Percentiles rank a stretch among this genome's conserved stretches.
phyloP scores from a whole-genome alignment of 1,284 basidiomycete genomes.

The Leccinum proliferum region DNA sequence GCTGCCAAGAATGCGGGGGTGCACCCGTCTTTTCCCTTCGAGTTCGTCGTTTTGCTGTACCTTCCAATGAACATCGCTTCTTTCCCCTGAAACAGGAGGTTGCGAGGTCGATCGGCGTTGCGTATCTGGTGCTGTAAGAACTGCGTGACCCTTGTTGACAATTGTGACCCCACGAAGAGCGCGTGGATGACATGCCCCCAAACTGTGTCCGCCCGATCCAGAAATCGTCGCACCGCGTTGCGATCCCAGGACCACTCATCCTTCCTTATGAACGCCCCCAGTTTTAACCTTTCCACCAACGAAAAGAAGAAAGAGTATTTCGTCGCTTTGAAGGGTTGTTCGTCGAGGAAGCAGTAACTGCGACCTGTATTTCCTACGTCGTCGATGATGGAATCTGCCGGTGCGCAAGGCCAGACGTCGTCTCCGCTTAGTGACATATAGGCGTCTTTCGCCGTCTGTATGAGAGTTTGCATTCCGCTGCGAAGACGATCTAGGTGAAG shows the following conservation, averaged over 20 bases:
- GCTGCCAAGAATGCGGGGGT: conserved; percentile 1
- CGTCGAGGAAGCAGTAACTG: background rate
- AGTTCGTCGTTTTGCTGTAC: conserved; percentile 7
- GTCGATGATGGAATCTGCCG: background rate
- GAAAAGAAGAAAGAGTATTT: background rate
- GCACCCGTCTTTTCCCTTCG: background rate
- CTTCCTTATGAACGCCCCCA: background rate
- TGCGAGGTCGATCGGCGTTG: conserved; percentile 1
- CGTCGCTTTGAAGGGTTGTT: background rate
- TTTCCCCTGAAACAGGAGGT: conserved; percentile 3
- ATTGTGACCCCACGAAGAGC: conserved; percentile 3
- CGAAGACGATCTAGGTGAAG: background rate
- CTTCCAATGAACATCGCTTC: background rate
- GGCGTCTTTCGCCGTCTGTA: background rate
- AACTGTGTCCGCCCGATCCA: background rate
- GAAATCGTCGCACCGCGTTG: background rate
- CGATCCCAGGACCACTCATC: background rate
- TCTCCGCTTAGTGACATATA: background rate
- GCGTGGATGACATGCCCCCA: background rate
- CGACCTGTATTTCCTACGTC: background rate
- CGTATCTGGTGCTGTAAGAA: conserved; percentile 5
- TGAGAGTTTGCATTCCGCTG: background rate
- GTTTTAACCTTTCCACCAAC: background rate
- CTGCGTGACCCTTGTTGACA: background rate
- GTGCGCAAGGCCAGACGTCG: background rate